phyloP scores from a whole-genome alignment of 2,329 filamentous ascomycete genomes.

The Monilinia aucupariae region DNA sequence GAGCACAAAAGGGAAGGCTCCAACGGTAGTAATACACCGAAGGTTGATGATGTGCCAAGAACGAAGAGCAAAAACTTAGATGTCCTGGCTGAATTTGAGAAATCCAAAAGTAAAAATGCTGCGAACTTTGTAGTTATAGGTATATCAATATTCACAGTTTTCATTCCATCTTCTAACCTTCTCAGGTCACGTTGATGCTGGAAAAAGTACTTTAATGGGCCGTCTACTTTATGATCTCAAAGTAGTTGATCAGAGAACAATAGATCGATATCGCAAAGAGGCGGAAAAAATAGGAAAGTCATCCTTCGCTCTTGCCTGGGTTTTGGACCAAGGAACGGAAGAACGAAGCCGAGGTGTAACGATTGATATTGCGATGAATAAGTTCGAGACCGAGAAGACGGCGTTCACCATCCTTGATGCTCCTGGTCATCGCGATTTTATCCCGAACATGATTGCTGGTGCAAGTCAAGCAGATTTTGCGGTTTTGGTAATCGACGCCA shows the following conservation, averaged over 20 bases:
- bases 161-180: conserved; percentile 15
- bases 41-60: conserved; percentile 49
- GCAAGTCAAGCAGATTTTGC: conserved; percentile 95
- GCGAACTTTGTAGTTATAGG: conserved; percentile 92
- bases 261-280: conserved; percentile 83
- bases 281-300: conserved; percentile 89
- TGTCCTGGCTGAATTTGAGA: conserved; percentile 75
- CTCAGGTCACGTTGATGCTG: conserved; percentile 88
- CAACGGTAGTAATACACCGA: conserved; percentile 42
- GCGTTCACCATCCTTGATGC: conserved; percentile 93
- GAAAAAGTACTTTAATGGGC: conserved; percentile 97
- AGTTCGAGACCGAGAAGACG: conserved; percentile 84
- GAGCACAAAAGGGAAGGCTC: conserved; percentile 42
- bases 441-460: conserved; percentile 98
- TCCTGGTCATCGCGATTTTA: conserved; percentile 90
- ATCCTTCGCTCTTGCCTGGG: conserved; percentile 95
- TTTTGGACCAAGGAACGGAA: conserved; percentile 86
- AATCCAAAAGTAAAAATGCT: conserved; percentile 67
- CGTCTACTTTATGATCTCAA: conserved; percentile 84
- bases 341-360: conserved; percentile 88
- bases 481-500: conserved; percentile 87
- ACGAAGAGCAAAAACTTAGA: conserved; percentile 75
- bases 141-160: conserved; percentile 42
- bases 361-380: conserved; percentile 92
- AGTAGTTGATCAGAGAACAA: conserved; percentile 78